Evolutionary conservation across 1,139 yeast genomes (phyloP), one percentile per base, ranked within the genome.

Genomic region (Suhomyces panamericanus): DNA sequence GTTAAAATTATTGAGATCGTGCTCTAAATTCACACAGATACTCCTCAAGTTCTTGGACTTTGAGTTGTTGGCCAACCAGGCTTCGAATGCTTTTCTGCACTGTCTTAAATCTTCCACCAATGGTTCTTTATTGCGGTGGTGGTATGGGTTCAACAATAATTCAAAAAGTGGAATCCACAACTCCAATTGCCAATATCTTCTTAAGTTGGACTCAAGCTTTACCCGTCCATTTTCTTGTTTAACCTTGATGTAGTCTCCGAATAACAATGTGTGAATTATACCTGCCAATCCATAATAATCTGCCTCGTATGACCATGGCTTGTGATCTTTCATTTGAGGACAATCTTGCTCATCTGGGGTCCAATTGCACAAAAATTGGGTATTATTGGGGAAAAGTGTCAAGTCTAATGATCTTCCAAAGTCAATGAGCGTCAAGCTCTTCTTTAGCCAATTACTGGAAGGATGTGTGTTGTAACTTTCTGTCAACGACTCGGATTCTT

Each of bases 251-350:
- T 77, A 76, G 31, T 73, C 71, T 0, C 93, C 91, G 66, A 81
- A 87, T 34, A 91, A 69, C 69, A 91, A 63, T 0, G 85, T 75
- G 57, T 90, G 95, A 1, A 88, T 68, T 0, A 87, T 78, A 29
- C 85, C 78, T 0, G 96, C 97, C 24, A 88, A 53, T 0, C 96
- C 97, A 59, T 78, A 87, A 60, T 89, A 89, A 64, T 91, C 98
- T 3, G 87, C 84, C 57, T 90, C 91, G 58, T 77, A 88, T 3
- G 81, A 77, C 96, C 96, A 91, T 0, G 86, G 76, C 40, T 71
- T 58, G 3, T 78, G 72, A 3, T 76, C 67, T 46, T 81, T 71
- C 85, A 87, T 83, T 56, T 85, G 88, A 3, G 81, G 80, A 59
- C 96, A 88, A 56, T 88, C 96, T 55, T 85, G 93, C 43, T 75